Conservation (phyloP, 2,329 filamentous ascomycete genomes). For the Colletotrichum tropicicola region DNA sequence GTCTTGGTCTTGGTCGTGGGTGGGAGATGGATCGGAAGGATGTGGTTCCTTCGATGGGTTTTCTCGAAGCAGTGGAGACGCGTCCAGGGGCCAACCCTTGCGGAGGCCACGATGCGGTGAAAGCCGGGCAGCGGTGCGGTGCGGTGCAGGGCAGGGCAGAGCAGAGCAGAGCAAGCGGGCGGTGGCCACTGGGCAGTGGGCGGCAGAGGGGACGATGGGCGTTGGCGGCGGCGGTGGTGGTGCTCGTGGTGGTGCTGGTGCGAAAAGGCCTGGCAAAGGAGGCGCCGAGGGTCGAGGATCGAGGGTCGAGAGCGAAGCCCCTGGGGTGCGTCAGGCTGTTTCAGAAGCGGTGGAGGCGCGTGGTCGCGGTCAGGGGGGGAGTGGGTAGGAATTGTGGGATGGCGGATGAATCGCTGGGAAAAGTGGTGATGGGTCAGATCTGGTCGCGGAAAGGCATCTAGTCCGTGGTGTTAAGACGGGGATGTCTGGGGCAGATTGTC, state of each 20-base stretch:
- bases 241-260: too few relatives aligned
- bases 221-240: too few relatives aligned
- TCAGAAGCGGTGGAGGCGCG: slow-evolving; percentile 38
- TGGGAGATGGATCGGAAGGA: neutral
- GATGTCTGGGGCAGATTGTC: slow-evolving; percentile 1
- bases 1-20: neutral
- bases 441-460: slow-evolving; percentile 19
- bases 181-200: slow-evolving; percentile 7
- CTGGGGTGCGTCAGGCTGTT: slow-evolving; percentile 48
- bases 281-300: slow-evolving; percentile 37
- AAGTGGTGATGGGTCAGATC: slow-evolving; percentile 11
- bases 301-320: slow-evolving; percentile 33
- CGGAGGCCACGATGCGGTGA: slow-evolving; percentile 23
- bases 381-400: neutral
- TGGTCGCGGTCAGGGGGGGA: slow-evolving; percentile 30
- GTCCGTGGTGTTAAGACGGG: slow-evolving; percentile 23
- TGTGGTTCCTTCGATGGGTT: slow-evolving; percentile 22
- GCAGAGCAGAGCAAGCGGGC: slow-evolving; percentile 19
- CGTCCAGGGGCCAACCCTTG: slow-evolving; percentile 17
- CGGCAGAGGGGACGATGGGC: slow-evolving; percentile 1
- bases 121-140: slow-evolving; percentile 19
- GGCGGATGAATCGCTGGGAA: neutral
- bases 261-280: neutral
- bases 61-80: slow-evolving; percentile 34
- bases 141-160: neutral